phyloP scores from a whole-genome alignment of 345 rosid genomes.

The Populus deltoides region DNA sequence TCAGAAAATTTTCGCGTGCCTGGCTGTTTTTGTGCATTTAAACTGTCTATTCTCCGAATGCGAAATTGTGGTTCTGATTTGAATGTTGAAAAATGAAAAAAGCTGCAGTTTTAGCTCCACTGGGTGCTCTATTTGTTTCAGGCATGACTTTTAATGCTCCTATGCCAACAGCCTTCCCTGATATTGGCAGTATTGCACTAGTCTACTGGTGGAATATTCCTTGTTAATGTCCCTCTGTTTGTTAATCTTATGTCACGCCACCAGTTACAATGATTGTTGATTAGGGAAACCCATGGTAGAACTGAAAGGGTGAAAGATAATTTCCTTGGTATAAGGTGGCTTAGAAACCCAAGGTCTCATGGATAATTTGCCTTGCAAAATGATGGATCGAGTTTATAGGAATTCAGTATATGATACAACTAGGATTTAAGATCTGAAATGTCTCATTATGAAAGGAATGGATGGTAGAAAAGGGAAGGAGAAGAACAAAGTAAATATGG shows the following conservation, averaged over 20 bases:
- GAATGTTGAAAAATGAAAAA: background rate
- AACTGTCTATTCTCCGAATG: background rate
- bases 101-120: background rate
- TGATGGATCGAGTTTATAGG: background rate
- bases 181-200: background rate
- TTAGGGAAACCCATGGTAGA: background rate
- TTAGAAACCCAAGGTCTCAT: background rate
- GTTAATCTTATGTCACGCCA: background rate
- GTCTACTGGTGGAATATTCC: background rate
- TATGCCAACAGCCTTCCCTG: background rate
- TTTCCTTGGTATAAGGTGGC: background rate
- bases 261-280: background rate
- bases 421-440: background rate
- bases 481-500: background rate
- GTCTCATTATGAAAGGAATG: background rate
- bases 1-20: background rate
- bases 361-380: background rate
- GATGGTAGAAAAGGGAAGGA: background rate
- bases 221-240: background rate
- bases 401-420: background rate
- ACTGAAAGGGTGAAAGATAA: background rate
- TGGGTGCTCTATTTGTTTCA: background rate
- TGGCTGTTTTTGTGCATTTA: background rate
- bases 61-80: background rate
- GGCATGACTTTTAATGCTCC: background rate